Base-by-base conservation (phyloP, 1,284 basidiomycete species). In the Macrocystidia cucumis region DNA sequence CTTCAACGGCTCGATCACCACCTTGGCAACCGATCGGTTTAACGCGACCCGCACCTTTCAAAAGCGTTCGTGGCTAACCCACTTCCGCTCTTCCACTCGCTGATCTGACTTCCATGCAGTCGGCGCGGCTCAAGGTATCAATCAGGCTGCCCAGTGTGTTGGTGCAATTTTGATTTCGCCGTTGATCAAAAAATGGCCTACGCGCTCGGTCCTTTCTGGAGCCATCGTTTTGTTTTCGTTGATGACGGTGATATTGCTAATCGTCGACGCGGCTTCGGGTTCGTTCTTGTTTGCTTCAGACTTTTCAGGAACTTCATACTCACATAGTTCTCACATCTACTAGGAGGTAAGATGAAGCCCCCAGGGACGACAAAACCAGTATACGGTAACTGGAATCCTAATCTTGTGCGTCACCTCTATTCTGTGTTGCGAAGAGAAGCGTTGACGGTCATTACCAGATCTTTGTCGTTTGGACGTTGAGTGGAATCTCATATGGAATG, bases 81-180 rank as follows among this genome's bases (percentile, higher is more conserved):
- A n/a, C n/a, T n/a, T 25, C 8, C 13, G n/a, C 8, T 22, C 27
- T n/a, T 6, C 33, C 13, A 33, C 30, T 35, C 16, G 34, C 12
- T 12, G 23, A 9, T 16, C 18, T 3, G 21, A 26, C 18, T 8
- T 7, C 3, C 27, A 6, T 20, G 18, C 29, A 55, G 52, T 56
- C 9, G 51, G 50, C 25, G 50, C 54, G 11, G 54, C 54, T 14
- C 45, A 48, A 35, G 55, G 56, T 14, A 24, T 58, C 22, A 56
- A 58, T 33, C 53, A 57, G 28, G 56, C 56, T 7, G 54, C 54
- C 7, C 56, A 58, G 37, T 58, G 56, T 40, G 50, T 58, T 11
- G 55, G 56, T 32, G 52, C 56, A 9, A 58, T 58, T 34, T 42
- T 58, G 16, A 55, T 58, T 24, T 55, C 56, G 2, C 56, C 56